Percentiles rank a stretch among this genome's conserved stretches.
Conservation (phyloP, 202 grass and related monocot species). For the Setaria viridis region DNA sequence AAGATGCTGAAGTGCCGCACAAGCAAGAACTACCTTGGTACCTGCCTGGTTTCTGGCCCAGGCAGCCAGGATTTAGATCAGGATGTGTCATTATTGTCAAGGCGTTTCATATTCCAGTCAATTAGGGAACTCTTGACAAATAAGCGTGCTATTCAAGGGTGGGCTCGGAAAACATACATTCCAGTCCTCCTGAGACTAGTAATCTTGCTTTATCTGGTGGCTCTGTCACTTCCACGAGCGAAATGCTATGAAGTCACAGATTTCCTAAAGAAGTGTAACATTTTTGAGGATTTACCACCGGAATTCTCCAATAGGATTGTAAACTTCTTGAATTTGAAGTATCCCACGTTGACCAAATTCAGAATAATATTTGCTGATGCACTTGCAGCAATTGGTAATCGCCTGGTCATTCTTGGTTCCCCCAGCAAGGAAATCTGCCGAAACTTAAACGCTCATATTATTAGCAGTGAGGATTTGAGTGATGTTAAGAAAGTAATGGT, state of each 20-base stretch:
- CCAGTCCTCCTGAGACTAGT: slow-evolving; percentile 61
- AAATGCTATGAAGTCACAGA: slow-evolving; percentile 36
- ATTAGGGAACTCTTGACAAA: slow-evolving; percentile 34
- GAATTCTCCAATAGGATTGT: slow-evolving; percentile 56
- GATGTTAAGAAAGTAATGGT: slow-evolving; percentile 45
- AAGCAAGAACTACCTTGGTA: slow-evolving; percentile 52
- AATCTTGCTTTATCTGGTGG: slow-evolving; percentile 51
- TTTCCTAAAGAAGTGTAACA: slow-evolving; percentile 21
- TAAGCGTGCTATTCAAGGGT: slow-evolving; percentile 21
- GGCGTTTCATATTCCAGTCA: slow-evolving; percentile 41
- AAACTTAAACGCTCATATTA: slow-evolving; percentile 46
- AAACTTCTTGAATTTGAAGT: neutral
- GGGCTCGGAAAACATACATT: slow-evolving; percentile 40
- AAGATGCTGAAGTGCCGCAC: slow-evolving; percentile 61
- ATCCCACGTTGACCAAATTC: neutral
- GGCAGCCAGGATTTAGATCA: neutral
- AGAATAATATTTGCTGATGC: slow-evolving; percentile 56
- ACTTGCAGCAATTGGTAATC: slow-evolving; percentile 51
- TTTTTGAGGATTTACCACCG: slow-evolving; percentile 47
- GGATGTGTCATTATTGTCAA: neutral
- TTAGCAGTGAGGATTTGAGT: slow-evolving; percentile 47
- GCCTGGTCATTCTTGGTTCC: slow-evolving; percentile 61
- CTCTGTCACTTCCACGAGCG: slow-evolving; percentile 25
- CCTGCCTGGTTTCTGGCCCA: slow-evolving; percentile 36
- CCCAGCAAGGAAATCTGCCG: neutral